Evolutionary conservation across 768 basidiomycete species (phyloP), one percentile per base, ranked within the genome.

Genomic region (Holtermannia corniformis): DNA sequence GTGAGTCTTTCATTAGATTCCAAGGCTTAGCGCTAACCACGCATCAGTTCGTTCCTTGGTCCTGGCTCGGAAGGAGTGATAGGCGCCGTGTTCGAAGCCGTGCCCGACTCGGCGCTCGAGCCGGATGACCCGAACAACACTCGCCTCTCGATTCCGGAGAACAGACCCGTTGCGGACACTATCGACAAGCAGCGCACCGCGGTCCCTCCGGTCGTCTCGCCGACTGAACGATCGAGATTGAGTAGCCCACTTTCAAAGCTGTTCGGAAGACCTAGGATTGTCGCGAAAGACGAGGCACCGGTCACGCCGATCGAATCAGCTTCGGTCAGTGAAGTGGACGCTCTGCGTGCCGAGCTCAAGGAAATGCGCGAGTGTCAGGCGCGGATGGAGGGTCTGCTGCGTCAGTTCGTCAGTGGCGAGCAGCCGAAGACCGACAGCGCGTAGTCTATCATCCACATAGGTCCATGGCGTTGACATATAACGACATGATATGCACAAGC

Each of bases 371-470:
- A 57, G 41, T 56, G 57, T 48, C 66, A 68, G 37, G 51, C 62
- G 28, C 55, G 68, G 55, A 64, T 70, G 61, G 68, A 70, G 49
- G 64, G 65, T 51, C 41, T 70, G 52, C 42, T 70, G 46, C 44
- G 50, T 3, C 63, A 63, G 45, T 41, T 65, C 2, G n/a, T 61
- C 28, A 44, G 54, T 16, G 57, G 58, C 4, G 20, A 49, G 16
- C 7, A 16, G 32, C 32, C 32, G 7, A 7, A 7, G 16, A 7
- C 32, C 32, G 16, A 7, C 32, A 16, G 16, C 7, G 32, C 7
- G 32, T 37, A 37, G 32, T n/a, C n/a, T n/a, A n/a, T n/a, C n/a
- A n/a, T n/a, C n/a, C n/a, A n/a, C n/a, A n/a, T n/a, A n/a, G n/a
- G n/a, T n/a, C n/a, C n/a, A n/a, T n/a, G n/a, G n/a, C n/a, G n/a